Base-by-base conservation (phyloP, 768 basidiomycete species). In the Suillus subluteus region DNA sequence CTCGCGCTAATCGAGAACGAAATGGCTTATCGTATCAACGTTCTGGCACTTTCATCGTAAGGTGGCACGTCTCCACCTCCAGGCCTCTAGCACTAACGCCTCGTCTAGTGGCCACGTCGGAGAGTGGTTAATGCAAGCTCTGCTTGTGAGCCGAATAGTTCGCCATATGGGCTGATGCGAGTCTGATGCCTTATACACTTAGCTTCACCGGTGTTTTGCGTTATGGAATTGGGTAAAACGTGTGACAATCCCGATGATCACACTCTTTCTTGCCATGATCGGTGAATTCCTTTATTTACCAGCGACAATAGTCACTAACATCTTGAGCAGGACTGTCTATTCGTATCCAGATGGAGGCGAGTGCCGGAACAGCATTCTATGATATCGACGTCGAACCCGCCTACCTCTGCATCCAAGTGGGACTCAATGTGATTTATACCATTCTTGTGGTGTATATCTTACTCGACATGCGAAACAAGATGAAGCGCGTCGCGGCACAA, bases 381-480 rank as follows among this genome's bases (percentile, higher is more conserved):
- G 56, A 68, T 3, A n/a, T 73, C 41, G 62, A 64, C 62, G 66
- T 69, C 58, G 55, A 68, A 38, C 16, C 71, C 21, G 55, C 75
- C 3, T 76, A 75, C 62, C 46, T 48, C 4, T 4, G 46, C n/a
- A 48, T 12, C n/a, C n/a, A 48, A 48, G 46, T 48, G n/a, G 21
- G 64, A 12, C 65, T 75, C 23, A 78, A 72, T 43, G 62, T 77
- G 54, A 41, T 77, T 21, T 62, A 71, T 48, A 74, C 78, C 5
- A n/a, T 73, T n/a, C 63, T 72, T 2, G 74, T 79, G 62, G 72
- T 67, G 1, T 21, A 30, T 2, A 74, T 74, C 11, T 66, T 79
- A 4, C 64, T 73, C 12, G 16, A 65, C 55, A 58, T 67, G 30
- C 75, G 76, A 6, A 48, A 32, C n/a, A 66, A 61, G 13, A 64